A percentile compares a stretch with the other conserved stretches of the same genome.
Conservation (phyloP, 225 moss, liverwort and hornwort genomes). For the Pseudoscleropodium purum region DNA sequence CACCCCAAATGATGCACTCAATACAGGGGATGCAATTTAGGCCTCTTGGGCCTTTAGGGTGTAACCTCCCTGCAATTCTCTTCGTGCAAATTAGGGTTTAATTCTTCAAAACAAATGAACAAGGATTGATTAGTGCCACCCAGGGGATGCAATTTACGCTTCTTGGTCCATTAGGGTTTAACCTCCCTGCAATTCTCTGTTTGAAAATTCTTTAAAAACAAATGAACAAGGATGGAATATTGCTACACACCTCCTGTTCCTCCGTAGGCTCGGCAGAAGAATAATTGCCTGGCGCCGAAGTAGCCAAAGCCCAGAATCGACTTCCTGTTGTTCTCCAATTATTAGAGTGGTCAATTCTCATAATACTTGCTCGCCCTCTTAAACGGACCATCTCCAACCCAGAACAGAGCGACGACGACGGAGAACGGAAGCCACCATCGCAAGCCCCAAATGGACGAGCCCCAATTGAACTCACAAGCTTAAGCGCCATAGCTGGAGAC, state of each 20-base stretch:
- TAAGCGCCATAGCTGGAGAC: conserved; percentile 2
- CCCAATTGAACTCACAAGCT: not conserved
- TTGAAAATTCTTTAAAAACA: not conserved
- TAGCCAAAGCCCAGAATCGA: not conserved
- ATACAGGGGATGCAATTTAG: not conserved
- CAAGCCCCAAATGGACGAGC: not conserved
- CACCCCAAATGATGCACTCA: not conserved
- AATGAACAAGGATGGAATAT: not conserved
- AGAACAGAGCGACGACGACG: not conserved
- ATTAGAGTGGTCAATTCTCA: not conserved
- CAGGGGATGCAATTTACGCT: too few relatives aligned
- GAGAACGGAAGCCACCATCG: not conserved
- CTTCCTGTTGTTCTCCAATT: not conserved
- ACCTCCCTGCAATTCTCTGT: not conserved
- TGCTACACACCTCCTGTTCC: not conserved
- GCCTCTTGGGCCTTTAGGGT: not conserved
- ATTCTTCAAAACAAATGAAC: not conserved
- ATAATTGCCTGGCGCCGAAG: not conserved
- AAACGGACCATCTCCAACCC: not conserved
- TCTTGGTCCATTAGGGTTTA: not conserved
- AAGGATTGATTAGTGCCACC: not conserved
- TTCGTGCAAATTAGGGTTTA: not conserved
- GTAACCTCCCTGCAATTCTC: not conserved
- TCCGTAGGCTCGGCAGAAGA: not conserved
- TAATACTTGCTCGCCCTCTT: not conserved